Conservation (phyloP, 208 protist species). For the Leishmania mexicana region DNA sequence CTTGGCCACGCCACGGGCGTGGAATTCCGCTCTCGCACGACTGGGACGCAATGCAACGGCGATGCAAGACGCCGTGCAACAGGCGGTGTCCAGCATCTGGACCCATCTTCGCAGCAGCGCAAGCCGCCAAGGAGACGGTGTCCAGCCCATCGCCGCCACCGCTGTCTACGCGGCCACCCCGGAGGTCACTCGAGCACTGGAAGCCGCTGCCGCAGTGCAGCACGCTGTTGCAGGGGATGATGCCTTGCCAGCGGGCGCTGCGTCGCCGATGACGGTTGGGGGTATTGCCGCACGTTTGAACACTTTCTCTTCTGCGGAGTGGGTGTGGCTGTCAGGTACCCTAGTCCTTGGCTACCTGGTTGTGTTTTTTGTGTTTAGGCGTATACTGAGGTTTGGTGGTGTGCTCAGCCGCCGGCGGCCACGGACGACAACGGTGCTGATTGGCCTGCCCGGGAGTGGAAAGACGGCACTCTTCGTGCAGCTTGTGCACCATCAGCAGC, state of each 20-base stretch:
- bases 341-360: constrained; percentile 23
- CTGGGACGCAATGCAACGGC: constrained; percentile 13
- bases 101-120: neutral
- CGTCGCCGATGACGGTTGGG: neutral
- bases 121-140: too few species aligned
- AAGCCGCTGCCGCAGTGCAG: constrained; percentile 7
- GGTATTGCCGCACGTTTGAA: neutral
- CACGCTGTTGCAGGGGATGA: neutral
- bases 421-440: constrained; percentile 39
- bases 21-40: neutral
- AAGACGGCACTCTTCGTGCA: constrained; percentile 85
- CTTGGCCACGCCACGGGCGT: neutral
- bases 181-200: constrained; percentile 21
- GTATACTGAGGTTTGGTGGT: constrained; percentile 13
- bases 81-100: neutral
- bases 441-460: constrained; percentile 70
- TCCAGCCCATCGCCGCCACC: neutral
- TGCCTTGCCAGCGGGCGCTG: neutral
- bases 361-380: constrained; percentile 16
- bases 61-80: constrained; percentile 13
- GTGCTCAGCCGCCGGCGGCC: constrained; percentile 13
- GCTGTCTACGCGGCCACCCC: constrained; percentile 18
- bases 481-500: constrained; percentile 32
- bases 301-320: constrained; percentile 12
- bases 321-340: constrained; percentile 20